phyloP scores from a whole-genome alignment of 805 yeast species.

The Schizosaccharomyces japonicus region DNA sequence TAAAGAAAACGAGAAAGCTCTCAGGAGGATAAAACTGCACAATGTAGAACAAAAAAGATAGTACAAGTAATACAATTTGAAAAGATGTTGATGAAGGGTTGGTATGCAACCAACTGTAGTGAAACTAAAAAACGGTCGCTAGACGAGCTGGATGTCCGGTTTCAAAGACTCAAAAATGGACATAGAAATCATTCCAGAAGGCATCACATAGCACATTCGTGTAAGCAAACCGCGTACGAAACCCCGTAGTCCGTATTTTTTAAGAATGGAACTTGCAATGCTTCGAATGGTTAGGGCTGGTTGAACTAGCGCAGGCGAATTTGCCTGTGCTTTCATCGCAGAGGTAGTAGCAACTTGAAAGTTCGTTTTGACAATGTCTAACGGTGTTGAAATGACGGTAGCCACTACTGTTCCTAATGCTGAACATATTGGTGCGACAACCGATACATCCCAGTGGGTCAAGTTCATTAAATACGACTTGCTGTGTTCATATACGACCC shows the following conservation, averaged over 20 bases:
- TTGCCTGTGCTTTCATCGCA: not conserved
- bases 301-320: not conserved
- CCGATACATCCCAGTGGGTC: not conserved
- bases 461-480: slow-evolving; percentile 5
- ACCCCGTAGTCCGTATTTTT: not conserved
- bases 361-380: slow-evolving; percentile 23
- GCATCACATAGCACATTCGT: slow-evolving; percentile 1
- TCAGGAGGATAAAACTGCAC: too few relatives aligned
- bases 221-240: not conserved
- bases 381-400: slow-evolving; percentile 18
- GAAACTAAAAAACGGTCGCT: too few relatives aligned
- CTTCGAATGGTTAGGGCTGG: not conserved
- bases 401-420: slow-evolving; percentile 19
- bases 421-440: slow-evolving; percentile 11
- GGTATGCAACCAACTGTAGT: too few relatives aligned
- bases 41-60: too few relatives aligned
- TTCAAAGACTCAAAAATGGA: slow-evolving; percentile 4
- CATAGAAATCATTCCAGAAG: slow-evolving; percentile 4
- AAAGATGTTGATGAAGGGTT: too few relatives aligned
- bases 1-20: too few relatives aligned
- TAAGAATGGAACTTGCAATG: not conserved
- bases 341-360: slow-evolving; percentile 16
- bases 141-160: not conserved
- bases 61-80: too few relatives aligned
- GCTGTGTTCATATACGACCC: slow-evolving; percentile 17